Base-by-base conservation (phyloP, 108 stramenopile genomes). In the Schizochytrium sp. region DNA sequence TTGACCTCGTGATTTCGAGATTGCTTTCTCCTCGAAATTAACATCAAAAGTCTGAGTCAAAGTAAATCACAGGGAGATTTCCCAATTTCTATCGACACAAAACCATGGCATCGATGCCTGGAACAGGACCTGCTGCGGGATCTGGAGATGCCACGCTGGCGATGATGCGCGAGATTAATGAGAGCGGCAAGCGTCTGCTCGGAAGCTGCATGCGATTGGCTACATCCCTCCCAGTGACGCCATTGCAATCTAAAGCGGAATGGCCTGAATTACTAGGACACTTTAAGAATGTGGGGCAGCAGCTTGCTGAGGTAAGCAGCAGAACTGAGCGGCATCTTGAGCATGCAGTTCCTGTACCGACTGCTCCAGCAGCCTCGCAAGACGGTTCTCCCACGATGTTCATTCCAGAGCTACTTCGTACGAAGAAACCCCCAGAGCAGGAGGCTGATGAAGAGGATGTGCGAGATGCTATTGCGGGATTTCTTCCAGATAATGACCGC, bases 341-440 rank as follows among this genome's bases (percentile, higher is more conserved):
- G 76, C 76, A 83, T 42, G 76, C 53, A n/a, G 76, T 83, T 5
- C 76, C 76, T 13, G 76, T 83, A 42, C 76, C 76, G 28, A 49
- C 53, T 5, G 53, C 47, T n/a, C 76, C 76, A 17, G 76, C 76
- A 42, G 76, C 76, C 28, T 55, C 53, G 53, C 76, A 49, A 53
- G 76, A 83, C n/a, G 76, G 76, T 53, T 55, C 50, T 47, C 76
- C 76, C 28, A 83, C 76, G 1, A 83, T 83, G 76, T n/a, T 49
- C 47, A 53, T 83, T 17, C 76, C 76, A 13, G 50, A 83, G 76
- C 53, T 83, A 1, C 76, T 83, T 5, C 76, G 53, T 10, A 83
- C 76, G 50, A 83, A 83, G 2, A 55, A 55, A 53, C 76, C 76
- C 15, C 76, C 76, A 17, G 76, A 83, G 76, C 76, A 83, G 76